Base-by-base conservation (phyloP, 2,329 filamentous ascomycete genomes). In the Chaetomiaceae sp. region DNA sequence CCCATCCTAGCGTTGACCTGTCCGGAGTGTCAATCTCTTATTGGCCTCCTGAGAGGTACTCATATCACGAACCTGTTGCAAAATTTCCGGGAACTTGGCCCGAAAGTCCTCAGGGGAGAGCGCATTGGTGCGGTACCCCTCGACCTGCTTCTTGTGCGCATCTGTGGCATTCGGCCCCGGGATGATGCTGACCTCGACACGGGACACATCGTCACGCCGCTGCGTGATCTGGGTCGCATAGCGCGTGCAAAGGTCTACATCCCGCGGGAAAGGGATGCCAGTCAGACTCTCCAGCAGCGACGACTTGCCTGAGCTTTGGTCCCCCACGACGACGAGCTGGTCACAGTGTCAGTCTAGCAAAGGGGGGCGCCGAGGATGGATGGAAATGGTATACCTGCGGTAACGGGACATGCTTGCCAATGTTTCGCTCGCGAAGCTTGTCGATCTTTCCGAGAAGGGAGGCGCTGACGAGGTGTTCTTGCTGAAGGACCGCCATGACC, bases 131-230 rank as follows among this genome's bases (percentile, higher is more conserved):
- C 47, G 48, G 18, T 58, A 63, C 4, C 25, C 47, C 32, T 53
- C 47, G 4, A 62, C 53, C 4, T 40, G 48, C 25, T 23, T 43
- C 29, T 54, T 57, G 34, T 59, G 56, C 13, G 29, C 52, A 1
- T 66, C 58, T 5, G 65, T 54, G 0, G 59, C 54, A 1, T 65
- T 62, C 0, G 70, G 66, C 2, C 73, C 58, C 3, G 61, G 51
- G 2, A 60, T 74, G 20, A 80, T 79, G 0, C 69, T 73, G 0
- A 79, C 65, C 0, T 66, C 56, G 0, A 78, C 71, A 11, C 65
- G 68, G 11, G 66, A 18, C 0, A 60, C 48, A 0, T 54, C 44
- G 10, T 75, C 73, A 0, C 75, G 73, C 2, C 73, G 66, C 53
- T 68, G 73, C 4, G 69, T 72, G 21, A 77, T 77, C 56, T 77